These are phyloP conservation scores for Suillus fuscotomentosus DNA, from an alignment of 768 basidiomycete species.

Conservation along the genomic window DNA sequence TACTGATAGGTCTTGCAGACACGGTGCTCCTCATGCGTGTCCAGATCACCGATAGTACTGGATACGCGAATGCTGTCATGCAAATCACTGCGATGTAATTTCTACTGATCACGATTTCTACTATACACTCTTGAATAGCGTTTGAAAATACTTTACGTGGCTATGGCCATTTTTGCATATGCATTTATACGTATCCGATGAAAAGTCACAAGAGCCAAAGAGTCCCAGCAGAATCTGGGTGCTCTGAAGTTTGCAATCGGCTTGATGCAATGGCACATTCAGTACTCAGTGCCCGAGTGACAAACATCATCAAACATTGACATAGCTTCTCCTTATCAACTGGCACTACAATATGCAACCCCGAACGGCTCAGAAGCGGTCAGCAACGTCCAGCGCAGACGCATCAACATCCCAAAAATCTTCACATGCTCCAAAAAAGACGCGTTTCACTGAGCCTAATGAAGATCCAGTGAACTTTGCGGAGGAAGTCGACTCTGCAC, in stretches of 20 bases:
- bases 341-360: conserved; percentile 30
- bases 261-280: neutral
- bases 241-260: neutral
- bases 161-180: neutral
- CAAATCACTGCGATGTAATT: conserved; percentile 12
- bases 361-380: conserved; percentile 42
- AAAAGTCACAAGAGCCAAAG: neutral
- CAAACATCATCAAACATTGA: conserved; percentile 23
- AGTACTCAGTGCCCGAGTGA: neutral
- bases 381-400: conserved; percentile 36
- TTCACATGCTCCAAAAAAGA: conserved; percentile 52
- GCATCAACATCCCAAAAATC: conserved; percentile 28
- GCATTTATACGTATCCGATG: neutral
- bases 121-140: neutral
- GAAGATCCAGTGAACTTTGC: conserved; percentile 78
- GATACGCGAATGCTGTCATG: conserved; percentile 54
- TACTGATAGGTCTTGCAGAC: conserved; percentile 42
- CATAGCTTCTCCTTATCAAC: neutral
- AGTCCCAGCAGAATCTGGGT: neutral
- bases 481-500: conserved; percentile 71
- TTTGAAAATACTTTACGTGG: neutral
- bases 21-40: conserved; percentile 55
- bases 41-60: conserved; percentile 56
- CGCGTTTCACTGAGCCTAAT: conserved; percentile 73
- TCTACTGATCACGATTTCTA: neutral